Evolutionary conservation across 140 eudicot species (phyloP).

Genomic region (Flaveria floridana): DNA sequence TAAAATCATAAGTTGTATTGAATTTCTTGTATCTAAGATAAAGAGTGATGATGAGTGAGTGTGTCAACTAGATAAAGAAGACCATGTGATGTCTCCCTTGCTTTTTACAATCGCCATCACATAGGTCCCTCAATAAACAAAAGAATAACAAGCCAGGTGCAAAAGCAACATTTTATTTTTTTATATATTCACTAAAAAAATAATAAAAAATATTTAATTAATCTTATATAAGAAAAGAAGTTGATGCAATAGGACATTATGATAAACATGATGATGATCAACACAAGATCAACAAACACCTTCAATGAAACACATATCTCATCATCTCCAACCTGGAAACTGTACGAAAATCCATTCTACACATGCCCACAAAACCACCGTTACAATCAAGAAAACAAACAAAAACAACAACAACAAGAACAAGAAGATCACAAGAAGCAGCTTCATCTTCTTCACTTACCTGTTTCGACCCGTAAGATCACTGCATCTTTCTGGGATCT

Average conservation of each 20-base stretch:
- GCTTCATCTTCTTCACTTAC: conserved; percentile 65
- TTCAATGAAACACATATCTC: conserved; percentile 31
- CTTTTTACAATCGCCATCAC: conserved; percentile 45
- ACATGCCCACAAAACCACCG: conserved; percentile 36
- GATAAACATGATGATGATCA: conserved; percentile 55
- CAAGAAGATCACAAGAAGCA: conserved; percentile 31
- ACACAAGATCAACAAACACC: conserved; percentile 43
- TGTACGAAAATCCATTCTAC: conserved; percentile 85
- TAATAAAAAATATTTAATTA: conserved; percentile 14
- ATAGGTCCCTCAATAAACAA: conserved; percentile 37
- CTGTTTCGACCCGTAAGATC: conserved; percentile 59
- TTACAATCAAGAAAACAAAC: conserved; percentile 26
- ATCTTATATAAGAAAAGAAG: conserved; percentile 37
- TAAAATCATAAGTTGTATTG: no score
- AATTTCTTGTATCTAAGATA: no score
- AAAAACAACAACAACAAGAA: conserved; percentile 19
- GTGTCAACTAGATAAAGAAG: conserved; percentile 37
- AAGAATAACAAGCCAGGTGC: conserved; percentile 37
- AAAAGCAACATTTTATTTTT: conserved; percentile 28
- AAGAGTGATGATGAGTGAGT: conserved; percentile 32
- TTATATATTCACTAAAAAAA: conserved; percentile 12
- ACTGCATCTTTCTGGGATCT: conserved; percentile 80
- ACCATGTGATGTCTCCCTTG: conserved; percentile 56
- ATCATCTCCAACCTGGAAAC: conserved; percentile 77
- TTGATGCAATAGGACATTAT: conserved; percentile 52